A percentile compares a stretch with the other conserved stretches of the same genome.
phyloP scores from a whole-genome alignment of 306 rosid genomes.

The Acacia acuminata region DNA sequence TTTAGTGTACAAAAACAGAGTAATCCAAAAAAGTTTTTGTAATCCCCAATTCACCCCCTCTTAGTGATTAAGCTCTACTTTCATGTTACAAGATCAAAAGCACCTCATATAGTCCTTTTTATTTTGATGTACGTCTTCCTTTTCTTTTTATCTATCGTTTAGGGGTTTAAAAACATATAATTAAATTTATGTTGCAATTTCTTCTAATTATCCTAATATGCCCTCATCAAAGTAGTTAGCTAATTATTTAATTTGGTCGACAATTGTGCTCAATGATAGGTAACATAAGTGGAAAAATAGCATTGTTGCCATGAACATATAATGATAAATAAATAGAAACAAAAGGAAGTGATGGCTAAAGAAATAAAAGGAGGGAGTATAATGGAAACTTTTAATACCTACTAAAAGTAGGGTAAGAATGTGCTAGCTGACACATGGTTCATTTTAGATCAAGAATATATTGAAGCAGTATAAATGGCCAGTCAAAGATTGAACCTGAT shows the following conservation, averaged over 20 bases:
- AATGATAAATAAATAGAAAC: neutral
- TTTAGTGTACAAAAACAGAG: too few relatives aligned
- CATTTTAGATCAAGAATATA: neutral
- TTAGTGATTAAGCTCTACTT: too few relatives aligned
- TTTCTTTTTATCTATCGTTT: too few relatives aligned
- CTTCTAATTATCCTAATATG: neutral
- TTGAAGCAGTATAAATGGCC: neutral
- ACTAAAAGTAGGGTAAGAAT: neutral
- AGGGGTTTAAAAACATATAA: neutral
- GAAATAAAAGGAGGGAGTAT: neutral
- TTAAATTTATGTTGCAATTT: neutral
- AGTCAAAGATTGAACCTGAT: neutral
- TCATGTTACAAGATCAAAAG: neutral
- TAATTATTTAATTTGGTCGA: neutral
- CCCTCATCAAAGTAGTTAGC: neutral
- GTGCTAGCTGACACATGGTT: conserved; percentile 3
- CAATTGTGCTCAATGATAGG: neutral
- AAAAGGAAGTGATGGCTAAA: neutral
- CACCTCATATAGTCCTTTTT: neutral
- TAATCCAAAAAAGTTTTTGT: too few relatives aligned
- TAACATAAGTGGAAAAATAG: neutral
- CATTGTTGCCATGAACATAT: neutral
- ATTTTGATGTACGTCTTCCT: neutral
- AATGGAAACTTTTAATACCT: neutral
- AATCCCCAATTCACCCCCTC: too few relatives aligned